These are phyloP conservation scores for Heterobasidion annosum DNA, from an alignment of 1,284 basidiomycete species.

Conservation along the genomic window DNA sequence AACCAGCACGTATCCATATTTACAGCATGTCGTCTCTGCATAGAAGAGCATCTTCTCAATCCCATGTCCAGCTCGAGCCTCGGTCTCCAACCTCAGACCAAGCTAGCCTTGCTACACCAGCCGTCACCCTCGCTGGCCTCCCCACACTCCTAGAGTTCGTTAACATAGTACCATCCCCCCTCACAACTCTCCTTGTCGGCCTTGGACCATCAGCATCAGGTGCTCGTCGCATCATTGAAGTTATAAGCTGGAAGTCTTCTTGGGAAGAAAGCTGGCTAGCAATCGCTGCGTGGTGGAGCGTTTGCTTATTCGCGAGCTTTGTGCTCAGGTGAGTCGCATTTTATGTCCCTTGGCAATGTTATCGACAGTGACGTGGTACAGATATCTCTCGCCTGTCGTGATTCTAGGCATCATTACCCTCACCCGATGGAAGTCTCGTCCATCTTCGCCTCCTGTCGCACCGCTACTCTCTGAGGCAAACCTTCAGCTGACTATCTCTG, in stretches of 20 bases:
- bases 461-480: slow-evolving; percentile 52
- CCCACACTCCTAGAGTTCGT: slow-evolving; percentile 37
- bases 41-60: not conserved
- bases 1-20: not conserved
- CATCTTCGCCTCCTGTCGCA: slow-evolving; percentile 12
- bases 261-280: slow-evolving; percentile 65
- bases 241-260: slow-evolving; percentile 52
- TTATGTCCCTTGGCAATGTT: not conserved
- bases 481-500: slow-evolving; percentile 45
- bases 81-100: not conserved
- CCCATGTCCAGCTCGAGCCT: not conserved
- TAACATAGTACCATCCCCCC: slow-evolving; percentile 47
- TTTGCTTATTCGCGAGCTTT: slow-evolving; percentile 56
- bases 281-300: slow-evolving; percentile 66
- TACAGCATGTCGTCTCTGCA: not conserved
- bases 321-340: slow-evolving; percentile 41
- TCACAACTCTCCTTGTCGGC: slow-evolving; percentile 47
- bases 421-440: slow-evolving; percentile 19
- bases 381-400: slow-evolving; percentile 36
- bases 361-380: slow-evolving; percentile 10
- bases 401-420: slow-evolving; percentile 24
- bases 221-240: slow-evolving; percentile 39
- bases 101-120: not conserved
- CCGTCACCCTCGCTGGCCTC: slow-evolving; percentile 4
- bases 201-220: slow-evolving; percentile 47